Evolutionary conservation across 371 early-diverging fungal species (phyloP).

Genomic region (Blastocladiella emersonii): DNA sequence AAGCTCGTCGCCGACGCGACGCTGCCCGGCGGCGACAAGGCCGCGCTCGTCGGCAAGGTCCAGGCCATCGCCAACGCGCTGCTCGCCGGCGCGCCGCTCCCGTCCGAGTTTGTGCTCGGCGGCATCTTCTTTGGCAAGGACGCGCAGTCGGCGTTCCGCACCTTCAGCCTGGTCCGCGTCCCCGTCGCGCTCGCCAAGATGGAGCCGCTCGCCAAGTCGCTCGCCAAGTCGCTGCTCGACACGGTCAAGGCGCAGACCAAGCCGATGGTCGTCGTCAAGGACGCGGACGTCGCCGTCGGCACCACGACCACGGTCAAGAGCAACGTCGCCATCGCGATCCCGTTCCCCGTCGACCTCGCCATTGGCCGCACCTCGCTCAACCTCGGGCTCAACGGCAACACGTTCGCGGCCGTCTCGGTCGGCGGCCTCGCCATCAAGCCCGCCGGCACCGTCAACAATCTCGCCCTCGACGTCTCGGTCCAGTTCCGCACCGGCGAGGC

Average conservation of each 20-base stretch:
- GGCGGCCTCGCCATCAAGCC: background rate
- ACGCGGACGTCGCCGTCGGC: background rate
- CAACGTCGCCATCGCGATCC: background rate
- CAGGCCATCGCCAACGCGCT: background rate
- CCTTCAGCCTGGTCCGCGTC: constrained; percentile 1
- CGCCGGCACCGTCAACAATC: background rate
- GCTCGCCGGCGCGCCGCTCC: background rate
- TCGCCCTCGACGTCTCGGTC: background rate
- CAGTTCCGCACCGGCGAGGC: background rate
- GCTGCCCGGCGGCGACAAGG: background rate
- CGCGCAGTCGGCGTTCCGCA: background rate
- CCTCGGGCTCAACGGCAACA: background rate
- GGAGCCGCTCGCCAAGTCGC: background rate
- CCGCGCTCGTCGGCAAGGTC: background rate
- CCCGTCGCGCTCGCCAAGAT: background rate
- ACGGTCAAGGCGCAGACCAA: background rate
- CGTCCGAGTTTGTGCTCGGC: background rate
- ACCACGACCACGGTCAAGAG: background rate
- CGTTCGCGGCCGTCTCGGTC: background rate
- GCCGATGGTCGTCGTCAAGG: background rate
- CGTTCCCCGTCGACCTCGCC: background rate
- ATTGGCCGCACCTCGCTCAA: background rate
- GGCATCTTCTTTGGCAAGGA: background rate
- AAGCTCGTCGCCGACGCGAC: background rate
- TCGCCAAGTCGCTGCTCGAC: background rate